Base-by-base conservation (phyloP, 1,284 basidiomycete species). In the Coniferiporia sulphurascens region DNA sequence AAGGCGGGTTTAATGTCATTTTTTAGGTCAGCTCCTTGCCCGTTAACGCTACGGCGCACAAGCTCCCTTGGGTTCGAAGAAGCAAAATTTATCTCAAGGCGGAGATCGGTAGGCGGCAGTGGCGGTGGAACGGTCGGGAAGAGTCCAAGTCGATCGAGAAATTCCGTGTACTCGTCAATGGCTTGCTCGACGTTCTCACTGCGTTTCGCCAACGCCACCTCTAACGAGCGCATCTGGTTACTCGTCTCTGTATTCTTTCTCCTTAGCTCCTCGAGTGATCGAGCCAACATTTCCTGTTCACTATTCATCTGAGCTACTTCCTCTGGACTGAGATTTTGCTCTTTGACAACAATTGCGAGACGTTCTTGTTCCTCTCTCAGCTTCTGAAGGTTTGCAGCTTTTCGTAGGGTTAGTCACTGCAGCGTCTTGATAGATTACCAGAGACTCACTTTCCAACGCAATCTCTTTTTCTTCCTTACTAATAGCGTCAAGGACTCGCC, bases 241-340 rank as follows among this genome's bases (percentile, higher is more conserved):
- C 86, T 85, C 1, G 84, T 83, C 65, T 93, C 89, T 0, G 81
- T 72, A 8, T 89, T 83, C 69, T 87, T 92, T 65, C 81, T 78
- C 63, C 84, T 85, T 48, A 93, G 79, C 60, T 91, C 90, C 65
- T 89, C 87, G 43, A 92, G 72, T 68, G 78, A 88, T 63, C 79
- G 84, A 32, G 78, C 75, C 21, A 95, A 76, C 19, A 77, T 82
- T 66, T 93, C 89, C 64, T 91, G 87, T 64, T 94, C 91, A 13
- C 84, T 85, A 65, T 87, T 94, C 92, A 95, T 95, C 38, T 85
- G 84, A 52, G 82, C 75, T 46, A 93, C 91, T 72, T 95, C 92
- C 69, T 94, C 91, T 0, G 87, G 87, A 0, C 87, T 82, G 35
- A 95, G 79, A 68, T 95, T 94, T 71, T 95, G 93, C 43, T 78